phyloP scores from a whole-genome alignment of 2,329 filamentous ascomycete genomes.

The Ascochyta lentis region DNA sequence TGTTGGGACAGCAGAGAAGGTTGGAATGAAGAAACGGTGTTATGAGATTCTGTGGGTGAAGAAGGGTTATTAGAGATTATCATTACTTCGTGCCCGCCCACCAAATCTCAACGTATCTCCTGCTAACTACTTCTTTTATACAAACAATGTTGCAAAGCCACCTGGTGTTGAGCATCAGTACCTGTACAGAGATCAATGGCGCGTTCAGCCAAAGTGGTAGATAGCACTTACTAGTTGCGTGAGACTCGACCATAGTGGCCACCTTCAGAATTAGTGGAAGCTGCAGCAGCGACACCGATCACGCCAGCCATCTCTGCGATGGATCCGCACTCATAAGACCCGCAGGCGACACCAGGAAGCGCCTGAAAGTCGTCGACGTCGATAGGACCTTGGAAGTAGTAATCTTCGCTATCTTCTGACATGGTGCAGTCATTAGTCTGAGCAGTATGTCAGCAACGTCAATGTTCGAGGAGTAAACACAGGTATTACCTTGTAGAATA shows the following conservation, averaged over 20 bases:
- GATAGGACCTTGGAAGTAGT: conserved; percentile 3
- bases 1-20: conserved; percentile 24
- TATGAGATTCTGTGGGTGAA: background rate
- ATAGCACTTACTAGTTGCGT: too few species aligned
- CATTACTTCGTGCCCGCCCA: too few species aligned
- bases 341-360: background rate
- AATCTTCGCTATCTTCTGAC: background rate
- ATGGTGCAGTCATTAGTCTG: conserved; percentile 6
- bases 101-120: too few species aligned
- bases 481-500: conserved; percentile 5
- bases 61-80: background rate
- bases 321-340: background rate
- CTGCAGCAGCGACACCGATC: background rate
- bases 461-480: background rate
- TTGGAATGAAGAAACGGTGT: background rate
- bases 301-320: background rate
- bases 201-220: too few species aligned
- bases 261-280: background rate
- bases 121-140: too few species aligned
- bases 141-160: too few species aligned
- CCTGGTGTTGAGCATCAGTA: too few species aligned
- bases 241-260: background rate
- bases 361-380: conserved; percentile 1
- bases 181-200: too few species aligned
- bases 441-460: background rate